Percentiles rank a stretch among this genome's conserved stretches.
Conservation (phyloP, 257 asterid species). For the Cordia subcordata region DNA sequence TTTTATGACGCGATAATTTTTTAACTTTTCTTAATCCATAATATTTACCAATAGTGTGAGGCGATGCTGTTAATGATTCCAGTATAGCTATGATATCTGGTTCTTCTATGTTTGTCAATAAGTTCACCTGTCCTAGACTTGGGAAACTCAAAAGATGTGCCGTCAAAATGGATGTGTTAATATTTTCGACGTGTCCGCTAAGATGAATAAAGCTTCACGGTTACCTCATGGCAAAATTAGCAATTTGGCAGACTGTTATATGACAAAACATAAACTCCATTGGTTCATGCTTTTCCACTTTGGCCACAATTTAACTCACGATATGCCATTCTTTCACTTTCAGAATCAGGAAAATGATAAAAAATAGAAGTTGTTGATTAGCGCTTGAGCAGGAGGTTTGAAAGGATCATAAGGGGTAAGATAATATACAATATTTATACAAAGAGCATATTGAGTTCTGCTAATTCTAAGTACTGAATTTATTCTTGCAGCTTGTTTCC, state of each 20-base stretch:
- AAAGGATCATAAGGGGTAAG: slow-evolving; percentile 7
- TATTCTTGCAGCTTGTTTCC: slow-evolving; percentile 20
- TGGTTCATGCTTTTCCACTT: slow-evolving; percentile 2
- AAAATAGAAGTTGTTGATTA: slow-evolving; percentile 8
- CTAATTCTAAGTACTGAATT: slow-evolving; percentile 3
- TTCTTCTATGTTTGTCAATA: not conserved
- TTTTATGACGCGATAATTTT: not conserved
- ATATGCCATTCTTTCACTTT: slow-evolving; percentile 16
- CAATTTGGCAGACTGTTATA: slow-evolving; percentile 19
- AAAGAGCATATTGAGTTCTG: not conserved
- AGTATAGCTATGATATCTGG: not conserved
- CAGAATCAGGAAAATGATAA: slow-evolving; percentile 6
- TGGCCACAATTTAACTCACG: slow-evolving; percentile 3
- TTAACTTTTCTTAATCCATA: not conserved
- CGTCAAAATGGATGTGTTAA: not conserved
- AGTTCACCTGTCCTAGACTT: not conserved
- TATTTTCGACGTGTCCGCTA: not conserved
- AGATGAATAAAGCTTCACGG: not conserved
- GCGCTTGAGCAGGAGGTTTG: slow-evolving; percentile 13
- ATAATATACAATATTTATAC: slow-evolving; percentile 1
- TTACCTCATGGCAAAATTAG: slow-evolving; percentile 14
- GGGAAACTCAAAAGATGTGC: not conserved
- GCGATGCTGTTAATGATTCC: not conserved
- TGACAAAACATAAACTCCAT: slow-evolving; percentile 1
- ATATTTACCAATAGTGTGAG: not conserved